Evolutionary conservation across 2,329 filamentous ascomycete species (phyloP), one percentile per base, ranked within the genome.

Genomic region (Phyllosticta paracitricarpa): DNA sequence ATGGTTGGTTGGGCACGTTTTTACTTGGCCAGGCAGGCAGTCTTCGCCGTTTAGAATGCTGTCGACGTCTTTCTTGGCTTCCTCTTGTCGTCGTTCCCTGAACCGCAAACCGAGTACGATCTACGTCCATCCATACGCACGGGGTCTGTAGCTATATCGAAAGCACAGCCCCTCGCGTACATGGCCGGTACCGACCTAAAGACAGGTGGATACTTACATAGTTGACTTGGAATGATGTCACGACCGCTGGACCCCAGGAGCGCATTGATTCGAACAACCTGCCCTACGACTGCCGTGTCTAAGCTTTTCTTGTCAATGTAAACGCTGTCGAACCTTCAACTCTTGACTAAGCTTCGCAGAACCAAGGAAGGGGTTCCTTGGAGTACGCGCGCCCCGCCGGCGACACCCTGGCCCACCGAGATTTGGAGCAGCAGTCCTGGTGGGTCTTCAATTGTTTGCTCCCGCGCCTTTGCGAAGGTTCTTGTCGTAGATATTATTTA

Each of bases 21-120:
- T 48, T 19, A n/a, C 40, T 48, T 48, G 51, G 57, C 56, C 19
- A 22, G 19, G 19, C 19, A 22, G 19, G 19, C 28, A 54, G 40
- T 52, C 51, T 54, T 51, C 57, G 52, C 58, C 52, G 51, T 56
- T 60, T 33, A 60, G 58, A 25, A 48, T 54, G 53, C 35, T 35
- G 52, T 60, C 33, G 58, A 26, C 52, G 52, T 26, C 58, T 60
- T 60, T 26, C 58, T 60, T 60, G 58, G 58, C 58, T 33, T 59
- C 56, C 33, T 48, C 40, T 56, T 35, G 53, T 61, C 58, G 58
- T 56, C 58, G 28, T 54, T 30, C 57, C 52, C 12, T 19, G 53
- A 30, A 25, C 58, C 52, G 58, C 58, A 56, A 35, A 26, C 26
- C 58, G 54, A 61, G 56, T 61, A 56, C 54, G 40, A 61, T 26